Evolutionary conservation across 139 green algal species (phyloP).

Genomic region (Chlamydomonas eustigma): DNA sequence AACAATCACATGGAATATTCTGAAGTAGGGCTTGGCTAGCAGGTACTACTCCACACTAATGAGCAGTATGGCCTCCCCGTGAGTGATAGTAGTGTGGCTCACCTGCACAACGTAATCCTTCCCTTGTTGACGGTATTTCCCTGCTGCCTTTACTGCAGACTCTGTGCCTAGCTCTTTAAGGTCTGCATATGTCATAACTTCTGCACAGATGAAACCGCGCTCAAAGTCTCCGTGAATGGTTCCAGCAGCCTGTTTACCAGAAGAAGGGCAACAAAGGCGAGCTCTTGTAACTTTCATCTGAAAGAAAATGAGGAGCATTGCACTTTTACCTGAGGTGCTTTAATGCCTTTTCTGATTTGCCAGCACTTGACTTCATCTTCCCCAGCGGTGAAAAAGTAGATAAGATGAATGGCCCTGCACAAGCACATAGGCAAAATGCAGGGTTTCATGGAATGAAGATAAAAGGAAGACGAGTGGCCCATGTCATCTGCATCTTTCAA

Average conservation of each 20-base stretch:
- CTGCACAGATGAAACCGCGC: conserved; percentile 97
- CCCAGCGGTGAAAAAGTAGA: conserved; percentile 99
- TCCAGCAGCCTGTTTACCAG: conserved; percentile 72
- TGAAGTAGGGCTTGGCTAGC: background rate
- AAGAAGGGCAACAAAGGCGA: background rate
- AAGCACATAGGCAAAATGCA: background rate
- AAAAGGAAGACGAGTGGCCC: no score
- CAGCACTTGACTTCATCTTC: conserved; percentile 95
- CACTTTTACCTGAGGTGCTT: conserved; percentile 69
- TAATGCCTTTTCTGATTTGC: conserved; percentile 79
- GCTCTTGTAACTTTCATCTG: no score
- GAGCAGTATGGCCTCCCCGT: background rate
- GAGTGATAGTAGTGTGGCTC: background rate
- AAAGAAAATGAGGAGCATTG: no score
- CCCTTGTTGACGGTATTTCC: conserved; percentile 96
- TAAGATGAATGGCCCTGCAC: conserved; percentile 70
- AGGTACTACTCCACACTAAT: background rate
- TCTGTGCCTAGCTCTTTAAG: conserved; percentile 82
- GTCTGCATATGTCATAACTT: conserved; percentile 71
- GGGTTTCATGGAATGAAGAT: no score
- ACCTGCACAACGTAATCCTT: conserved; percentile 89
- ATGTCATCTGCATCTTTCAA: no score
- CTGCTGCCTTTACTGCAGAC: conserved; percentile 81
- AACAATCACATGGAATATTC: background rate
- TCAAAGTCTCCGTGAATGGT: conserved; percentile 99